These are phyloP conservation scores for Pseudohalonectria lignicola DNA, from an alignment of 2,329 filamentous ascomycete genomes.

Conservation along the genomic window DNA sequence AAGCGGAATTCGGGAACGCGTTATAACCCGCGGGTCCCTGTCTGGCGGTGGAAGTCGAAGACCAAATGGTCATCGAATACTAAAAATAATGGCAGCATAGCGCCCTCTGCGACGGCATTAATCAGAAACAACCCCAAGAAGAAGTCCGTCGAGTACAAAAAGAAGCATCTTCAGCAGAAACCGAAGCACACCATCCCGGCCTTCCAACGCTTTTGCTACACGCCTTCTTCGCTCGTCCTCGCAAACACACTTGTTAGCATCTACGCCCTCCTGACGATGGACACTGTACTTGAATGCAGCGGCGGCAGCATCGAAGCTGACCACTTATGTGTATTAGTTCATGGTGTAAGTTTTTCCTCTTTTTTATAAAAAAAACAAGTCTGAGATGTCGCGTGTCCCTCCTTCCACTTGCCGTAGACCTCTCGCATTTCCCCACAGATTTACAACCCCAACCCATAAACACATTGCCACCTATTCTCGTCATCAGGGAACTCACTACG, in stretches of 20 bases:
- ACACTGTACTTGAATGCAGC: conserved; percentile 23
- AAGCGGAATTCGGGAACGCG: not conserved
- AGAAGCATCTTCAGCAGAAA: no score
- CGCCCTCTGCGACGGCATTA: no score
- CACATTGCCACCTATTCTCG: not conserved
- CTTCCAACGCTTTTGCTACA: conserved; percentile 2
- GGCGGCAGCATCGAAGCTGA: conserved; percentile 45
- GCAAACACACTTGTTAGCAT: not conserved
- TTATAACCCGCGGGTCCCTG: no score
- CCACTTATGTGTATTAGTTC: conserved; percentile 68
- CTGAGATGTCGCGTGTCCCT: no score
- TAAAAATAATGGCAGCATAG: no score
- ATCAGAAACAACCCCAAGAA: no score
- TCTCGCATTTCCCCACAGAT: conserved; percentile 1
- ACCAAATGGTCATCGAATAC: no score
- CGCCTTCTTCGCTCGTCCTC: not conserved
- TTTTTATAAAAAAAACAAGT: no score
- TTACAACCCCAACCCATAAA: not conserved
- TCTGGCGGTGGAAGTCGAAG: no score
- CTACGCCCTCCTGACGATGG: not conserved
- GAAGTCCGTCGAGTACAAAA: no score
- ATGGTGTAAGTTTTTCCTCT: conserved; percentile 46
- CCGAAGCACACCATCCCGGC: conserved; percentile 4
- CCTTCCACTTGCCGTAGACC: no score
- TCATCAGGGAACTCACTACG: no score